Percentiles rank a stretch among this genome's conserved stretches.
Evolutionary conservation across 2,329 filamentous ascomycete genomes (phyloP).

Genomic region (Aspergillus candidus): DNA sequence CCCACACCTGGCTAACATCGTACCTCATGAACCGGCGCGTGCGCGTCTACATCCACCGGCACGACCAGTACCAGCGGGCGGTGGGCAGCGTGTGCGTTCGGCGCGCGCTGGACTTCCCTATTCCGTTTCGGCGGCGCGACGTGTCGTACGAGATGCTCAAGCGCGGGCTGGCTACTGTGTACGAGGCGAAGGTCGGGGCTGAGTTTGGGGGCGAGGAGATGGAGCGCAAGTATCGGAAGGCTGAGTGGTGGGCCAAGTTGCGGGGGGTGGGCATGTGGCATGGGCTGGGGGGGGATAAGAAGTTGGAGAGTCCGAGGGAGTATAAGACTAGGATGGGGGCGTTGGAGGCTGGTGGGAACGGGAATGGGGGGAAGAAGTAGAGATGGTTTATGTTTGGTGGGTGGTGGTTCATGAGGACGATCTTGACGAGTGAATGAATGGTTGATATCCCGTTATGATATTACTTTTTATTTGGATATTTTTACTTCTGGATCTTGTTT

Average conservation of each 20-base stretch:
- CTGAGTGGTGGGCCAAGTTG: conserved; percentile 54
- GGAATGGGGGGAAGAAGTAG: conserved; percentile 10
- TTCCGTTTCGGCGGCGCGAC: conserved; percentile 58
- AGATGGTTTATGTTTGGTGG: conserved; percentile 2
- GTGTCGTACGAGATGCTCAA: conserved; percentile 87
- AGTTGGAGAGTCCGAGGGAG: conserved; percentile 76
- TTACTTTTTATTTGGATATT: too few relatives aligned
- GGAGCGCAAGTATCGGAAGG: conserved; percentile 42
- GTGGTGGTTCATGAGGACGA: not conserved
- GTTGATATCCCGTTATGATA: conserved; percentile 5
- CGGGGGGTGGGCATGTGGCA: conserved; percentile 71
- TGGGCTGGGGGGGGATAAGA: conserved; percentile 41
- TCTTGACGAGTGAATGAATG: conserved; percentile 1
- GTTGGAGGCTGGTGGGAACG: conserved; percentile 27
- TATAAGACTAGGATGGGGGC: conserved; percentile 63
- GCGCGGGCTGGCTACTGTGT: conserved; percentile 78
- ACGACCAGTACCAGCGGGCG: conserved; percentile 87
- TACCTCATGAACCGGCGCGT: conserved; percentile 69
- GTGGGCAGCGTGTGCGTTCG: conserved; percentile 79
- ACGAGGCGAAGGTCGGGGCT: conserved; percentile 82
- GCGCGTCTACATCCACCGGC: conserved; percentile 72
- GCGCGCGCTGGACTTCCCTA: conserved; percentile 37
- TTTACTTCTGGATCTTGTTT: too few relatives aligned
- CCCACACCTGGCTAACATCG: conserved; percentile 68
- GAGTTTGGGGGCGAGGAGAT: conserved; percentile 73